Base-by-base conservation (phyloP, 1,284 basidiomycete species). In the Amylostereum chailletii region DNA sequence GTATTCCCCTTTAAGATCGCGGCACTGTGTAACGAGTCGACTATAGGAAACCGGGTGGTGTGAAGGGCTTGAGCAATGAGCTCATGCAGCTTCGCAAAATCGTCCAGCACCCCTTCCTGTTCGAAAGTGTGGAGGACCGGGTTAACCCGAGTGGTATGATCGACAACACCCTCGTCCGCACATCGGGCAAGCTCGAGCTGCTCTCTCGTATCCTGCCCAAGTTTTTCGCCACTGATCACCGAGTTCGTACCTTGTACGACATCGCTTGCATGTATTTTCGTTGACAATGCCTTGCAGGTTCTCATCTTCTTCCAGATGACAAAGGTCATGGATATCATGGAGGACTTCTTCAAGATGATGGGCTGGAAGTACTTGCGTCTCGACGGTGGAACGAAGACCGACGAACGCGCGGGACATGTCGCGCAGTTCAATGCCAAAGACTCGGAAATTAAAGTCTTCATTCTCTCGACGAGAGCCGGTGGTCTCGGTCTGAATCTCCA, bases 261-360 rank as follows among this genome's bases (percentile, higher is more conserved):
- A 42, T 31, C 10, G 9, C 11, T 33, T 41, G 33, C 31, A 11
- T 33, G 41, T 5, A 42, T 39, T 42, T 46, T 50, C 39, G 39
- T 51, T 41, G 57, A 33, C 36, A 32, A 5, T 38, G 3, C 48
- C 48, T 26, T 47, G 1, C 52, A 89, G 85, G 94, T 97, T 32
- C 82, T 99, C 54, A 97, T 99, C 64, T 98, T 98, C 82, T 98
- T 98, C 86, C 95, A 99, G 70, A 98, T 98, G 95, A 98, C 95
- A 5, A 83, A 94, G 61, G 94, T 98, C 64, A 98, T 99, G 95
- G 94, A 97, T 59, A 97, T 99, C 65, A 95, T 99, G 81, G 94
- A 96, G 64, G 96, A 99, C 65, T 99, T 97, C 65, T 73, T 98
- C 64, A 90, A 90, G 63, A 89, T 87, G 75, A 85, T 89, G 71